These are phyloP conservation scores for Geotrichum siamense DNA, from an alignment of 1,139 yeast species.

Conservation along the genomic window DNA sequence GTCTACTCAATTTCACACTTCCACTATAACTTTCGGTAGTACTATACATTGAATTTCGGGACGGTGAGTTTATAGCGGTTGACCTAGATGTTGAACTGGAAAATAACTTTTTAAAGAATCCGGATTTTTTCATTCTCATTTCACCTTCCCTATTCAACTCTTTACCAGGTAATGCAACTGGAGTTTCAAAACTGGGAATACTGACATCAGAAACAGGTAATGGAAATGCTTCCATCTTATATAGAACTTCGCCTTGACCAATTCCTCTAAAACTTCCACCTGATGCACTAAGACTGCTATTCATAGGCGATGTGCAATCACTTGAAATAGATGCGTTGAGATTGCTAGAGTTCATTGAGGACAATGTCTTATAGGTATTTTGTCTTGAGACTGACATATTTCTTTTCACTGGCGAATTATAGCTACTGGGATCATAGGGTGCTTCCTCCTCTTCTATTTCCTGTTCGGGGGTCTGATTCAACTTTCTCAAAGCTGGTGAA, in stretches of 20 bases:
- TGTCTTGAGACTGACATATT: slow-evolving; percentile 23
- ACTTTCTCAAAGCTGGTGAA: background rate
- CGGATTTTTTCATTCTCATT: slow-evolving; percentile 35
- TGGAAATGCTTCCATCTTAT: slow-evolving; percentile 11
- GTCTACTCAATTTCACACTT: slow-evolving; percentile 4
- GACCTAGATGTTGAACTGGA: slow-evolving; percentile 6
- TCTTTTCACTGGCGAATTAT: slow-evolving; percentile 18
- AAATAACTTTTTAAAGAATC: slow-evolving; percentile 50
- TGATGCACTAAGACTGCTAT: slow-evolving; percentile 65
- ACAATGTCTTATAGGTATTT: slow-evolving; percentile 26
- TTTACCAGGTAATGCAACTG: slow-evolving; percentile 23
- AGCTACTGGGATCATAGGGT: slow-evolving; percentile 30
- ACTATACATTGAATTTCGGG: slow-evolving; percentile 7
- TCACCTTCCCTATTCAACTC: slow-evolving; percentile 4
- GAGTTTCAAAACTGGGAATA: slow-evolving; percentile 56
- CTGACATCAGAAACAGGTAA: slow-evolving; percentile 45
- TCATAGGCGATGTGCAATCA: slow-evolving; percentile 30
- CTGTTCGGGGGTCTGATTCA: background rate
- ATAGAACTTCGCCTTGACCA: slow-evolving; percentile 9
- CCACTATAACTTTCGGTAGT: background rate
- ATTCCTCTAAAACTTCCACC: slow-evolving; percentile 58
- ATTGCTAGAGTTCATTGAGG: slow-evolving; percentile 25
- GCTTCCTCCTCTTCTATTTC: slow-evolving; percentile 18
- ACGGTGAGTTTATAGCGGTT: slow-evolving; percentile 1
- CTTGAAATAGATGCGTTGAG: slow-evolving; percentile 22